These are phyloP conservation scores for Salix udensis DNA, from an alignment of 345 rosid genomes.

Conservation along the genomic window DNA sequence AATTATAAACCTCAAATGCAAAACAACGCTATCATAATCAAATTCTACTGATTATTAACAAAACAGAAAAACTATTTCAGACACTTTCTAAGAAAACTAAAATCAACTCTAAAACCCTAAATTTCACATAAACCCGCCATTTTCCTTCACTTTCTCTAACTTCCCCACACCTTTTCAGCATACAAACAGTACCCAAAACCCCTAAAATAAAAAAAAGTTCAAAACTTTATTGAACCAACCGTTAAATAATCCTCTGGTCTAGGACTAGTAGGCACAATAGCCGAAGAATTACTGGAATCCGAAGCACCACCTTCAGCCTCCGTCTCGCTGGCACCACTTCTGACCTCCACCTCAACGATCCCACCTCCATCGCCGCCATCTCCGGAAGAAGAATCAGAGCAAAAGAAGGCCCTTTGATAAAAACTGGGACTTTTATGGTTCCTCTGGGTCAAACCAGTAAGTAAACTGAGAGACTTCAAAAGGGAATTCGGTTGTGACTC, in stretches of 20 bases:
- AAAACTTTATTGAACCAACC: conserved; percentile 37
- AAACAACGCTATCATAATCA: neutral
- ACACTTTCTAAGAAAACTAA: neutral
- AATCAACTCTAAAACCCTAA: neutral
- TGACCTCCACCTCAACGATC: conserved; percentile 43
- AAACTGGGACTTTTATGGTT: conserved; percentile 17
- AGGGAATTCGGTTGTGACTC: conserved; percentile 3
- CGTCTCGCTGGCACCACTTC: conserved; percentile 33
- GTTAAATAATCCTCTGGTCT: conserved; percentile 85
- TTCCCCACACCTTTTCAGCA: neutral
- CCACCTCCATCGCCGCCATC: conserved; percentile 28
- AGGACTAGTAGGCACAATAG: conserved; percentile 72
- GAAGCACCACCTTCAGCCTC: conserved; percentile 32
- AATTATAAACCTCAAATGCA: neutral
- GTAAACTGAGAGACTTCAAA: conserved; percentile 15
- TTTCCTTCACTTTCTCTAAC: neutral
- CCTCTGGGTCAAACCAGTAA: conserved; percentile 13
- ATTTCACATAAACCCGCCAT: neutral
- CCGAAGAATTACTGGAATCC: conserved; percentile 64
- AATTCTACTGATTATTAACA: neutral
- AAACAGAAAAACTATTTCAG: neutral
- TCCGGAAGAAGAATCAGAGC: conserved; percentile 51
- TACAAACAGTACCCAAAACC: neutral
- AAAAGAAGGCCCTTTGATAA: conserved; percentile 58
- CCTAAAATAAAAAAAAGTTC: neutral